These are phyloP conservation scores for Fusarium staphyleae DNA, from an alignment of 2,329 filamentous ascomycete genomes.

Conservation along the genomic window DNA sequence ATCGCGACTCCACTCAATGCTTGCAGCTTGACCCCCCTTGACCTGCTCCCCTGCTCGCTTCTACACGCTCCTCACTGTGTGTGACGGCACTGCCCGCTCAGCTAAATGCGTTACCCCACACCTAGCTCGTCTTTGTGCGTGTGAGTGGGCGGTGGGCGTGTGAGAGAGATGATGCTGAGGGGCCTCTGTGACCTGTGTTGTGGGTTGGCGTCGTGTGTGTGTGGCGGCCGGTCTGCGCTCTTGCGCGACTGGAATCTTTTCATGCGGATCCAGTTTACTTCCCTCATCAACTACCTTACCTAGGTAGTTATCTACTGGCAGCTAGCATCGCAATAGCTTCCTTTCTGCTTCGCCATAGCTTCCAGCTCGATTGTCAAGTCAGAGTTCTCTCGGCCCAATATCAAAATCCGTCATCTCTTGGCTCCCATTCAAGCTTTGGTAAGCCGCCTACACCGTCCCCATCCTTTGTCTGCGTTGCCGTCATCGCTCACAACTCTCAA, in stretches of 20 bases:
- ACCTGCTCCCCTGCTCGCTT: constrained; percentile 28
- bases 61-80: constrained; percentile 35
- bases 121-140: constrained; percentile 38
- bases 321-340: constrained; percentile 30
- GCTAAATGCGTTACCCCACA: constrained; percentile 42
- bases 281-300: constrained; percentile 27
- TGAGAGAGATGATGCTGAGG: constrained; percentile 30
- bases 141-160: constrained; percentile 37
- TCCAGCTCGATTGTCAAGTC: constrained; percentile 17
- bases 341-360: constrained; percentile 24
- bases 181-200: constrained; percentile 21
- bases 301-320: constrained; percentile 26
- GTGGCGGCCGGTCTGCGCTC: constrained; percentile 39
- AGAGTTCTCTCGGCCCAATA: constrained; percentile 19
- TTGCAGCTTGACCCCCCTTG: constrained; percentile 19
- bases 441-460: constrained; percentile 35
- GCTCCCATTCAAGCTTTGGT: constrained; percentile 34
- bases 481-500: constrained; percentile 37
- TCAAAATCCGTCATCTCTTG: constrained; percentile 18
- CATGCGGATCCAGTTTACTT: constrained; percentile 38
- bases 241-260: constrained; percentile 43
- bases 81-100: constrained; percentile 42
- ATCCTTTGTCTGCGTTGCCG: constrained; percentile 33
- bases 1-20: constrained; percentile 20
- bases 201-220: constrained; percentile 36